Base-by-base conservation (phyloP, 768 basidiomycete species). In the Collybiopsis luxurians region DNA sequence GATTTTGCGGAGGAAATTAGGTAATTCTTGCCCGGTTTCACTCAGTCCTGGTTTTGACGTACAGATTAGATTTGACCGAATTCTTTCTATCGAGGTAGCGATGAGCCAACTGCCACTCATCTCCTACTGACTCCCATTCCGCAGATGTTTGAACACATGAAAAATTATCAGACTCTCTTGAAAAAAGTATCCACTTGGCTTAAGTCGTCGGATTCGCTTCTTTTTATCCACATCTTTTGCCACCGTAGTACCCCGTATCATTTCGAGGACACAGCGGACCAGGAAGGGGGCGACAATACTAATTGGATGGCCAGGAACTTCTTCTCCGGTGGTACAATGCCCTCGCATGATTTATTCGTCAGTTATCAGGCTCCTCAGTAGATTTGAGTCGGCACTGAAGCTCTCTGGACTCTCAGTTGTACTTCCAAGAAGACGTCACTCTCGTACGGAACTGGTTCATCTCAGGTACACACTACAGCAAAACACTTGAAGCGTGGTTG, bases 101-200 rank as follows among this genome's bases (percentile, higher is more conserved):
- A 24, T 17, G 43, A 34, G 12, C 40, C 24, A 19, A 19, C 55
- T 40, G 21, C 13, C 24, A 28, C 38, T 50, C 26, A 19, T 10
- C 53, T 34, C 12, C 43, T 27, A 38, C 23, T 49, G 9, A 17
- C 39, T 13, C 17, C 15, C 31, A 23, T 21, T 28, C n/a, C n/a
- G n/a, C 52, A 84, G 81, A 85, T 86, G 84, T 86, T 87, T 61
- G 86, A 88, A 63, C 87, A 89, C 66, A 86, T 88, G 85, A 87
- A 88, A 70, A 87, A 87, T 64, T 89, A 89, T 69, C 72, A 86
- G 55, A 66, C 69, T 9, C 78, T 89, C 9, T 72, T 89, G 57
- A 68, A 72, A 52, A 89, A 89, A 65, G 67, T 88, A 28, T 79
- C 84, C 1, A 79, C 77, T 9, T 90, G 87, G 87, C 75, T 89